These are phyloP conservation scores for Andrographis paniculata DNA, from an alignment of 305 asterid genomes.

Conservation along the genomic window DNA sequence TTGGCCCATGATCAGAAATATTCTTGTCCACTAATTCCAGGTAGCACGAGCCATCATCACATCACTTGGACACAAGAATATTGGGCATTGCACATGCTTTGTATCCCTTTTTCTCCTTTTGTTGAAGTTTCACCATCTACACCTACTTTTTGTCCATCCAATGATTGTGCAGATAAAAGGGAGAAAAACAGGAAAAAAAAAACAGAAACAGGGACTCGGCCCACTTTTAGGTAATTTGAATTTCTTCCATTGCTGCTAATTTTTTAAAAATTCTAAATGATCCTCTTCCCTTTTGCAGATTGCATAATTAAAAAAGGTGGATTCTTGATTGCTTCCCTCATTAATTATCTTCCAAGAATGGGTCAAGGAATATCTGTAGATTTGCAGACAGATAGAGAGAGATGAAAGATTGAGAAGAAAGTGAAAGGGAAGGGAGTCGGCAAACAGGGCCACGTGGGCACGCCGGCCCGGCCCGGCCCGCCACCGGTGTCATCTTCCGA, in stretches of 20 bases:
- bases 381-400: background rate
- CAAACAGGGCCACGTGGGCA: slow-evolving; percentile 27
- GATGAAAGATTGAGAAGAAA: background rate
- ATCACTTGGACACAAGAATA: slow-evolving; percentile 7
- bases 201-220: background rate
- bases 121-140: slow-evolving; percentile 20
- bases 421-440: slow-evolving; percentile 4
- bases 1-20: background rate
- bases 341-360: too few relatives aligned
- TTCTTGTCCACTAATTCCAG: slow-evolving; percentile 16
- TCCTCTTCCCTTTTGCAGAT: too few relatives aligned
- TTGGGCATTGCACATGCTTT: slow-evolving; percentile 29
- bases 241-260: background rate
- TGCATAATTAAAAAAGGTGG: too few relatives aligned
- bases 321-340: too few relatives aligned
- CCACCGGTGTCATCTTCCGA: slow-evolving; percentile 6
- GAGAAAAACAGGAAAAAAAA: slow-evolving; percentile 4
- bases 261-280: too few relatives aligned
- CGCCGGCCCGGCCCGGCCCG: too few relatives aligned
- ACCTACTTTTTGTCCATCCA: slow-evolving; percentile 16
- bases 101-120: slow-evolving; percentile 12
- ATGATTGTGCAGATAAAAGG: slow-evolving; percentile 17
- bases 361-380: background rate
- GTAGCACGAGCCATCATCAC: slow-evolving; percentile 29
- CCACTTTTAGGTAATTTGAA: slow-evolving; percentile 7